These are phyloP conservation scores for Davidsoniella eucalypti DNA, from an alignment of 2,329 filamentous ascomycete species.

Conservation along the genomic window DNA sequence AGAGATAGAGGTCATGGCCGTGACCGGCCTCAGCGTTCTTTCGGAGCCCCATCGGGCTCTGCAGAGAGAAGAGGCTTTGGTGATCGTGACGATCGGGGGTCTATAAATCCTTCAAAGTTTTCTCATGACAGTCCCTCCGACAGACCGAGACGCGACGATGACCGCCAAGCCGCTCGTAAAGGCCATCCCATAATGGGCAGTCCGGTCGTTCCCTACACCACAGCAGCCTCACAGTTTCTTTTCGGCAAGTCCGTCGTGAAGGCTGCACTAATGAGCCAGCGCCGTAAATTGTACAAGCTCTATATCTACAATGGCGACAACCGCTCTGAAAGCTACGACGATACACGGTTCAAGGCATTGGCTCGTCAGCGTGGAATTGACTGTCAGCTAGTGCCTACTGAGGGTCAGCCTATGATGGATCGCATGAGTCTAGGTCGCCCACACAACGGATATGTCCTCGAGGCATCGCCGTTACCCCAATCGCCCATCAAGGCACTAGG, in stretches of 20 bases:
- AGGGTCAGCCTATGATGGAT: constrained; percentile 55
- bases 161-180: neutral
- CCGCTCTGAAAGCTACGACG: constrained; percentile 31
- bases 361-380: constrained; percentile 34
- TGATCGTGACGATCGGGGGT: neutral
- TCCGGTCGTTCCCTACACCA: constrained; percentile 38
- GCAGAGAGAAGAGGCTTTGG: neutral
- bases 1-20: neutral
- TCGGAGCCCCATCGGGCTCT: neutral
- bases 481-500: constrained; percentile 47
- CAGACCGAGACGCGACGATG: neutral
- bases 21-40: neutral
- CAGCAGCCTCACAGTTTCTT: constrained; percentile 77
- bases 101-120: too few relatives aligned
- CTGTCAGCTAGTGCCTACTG: constrained; percentile 40
- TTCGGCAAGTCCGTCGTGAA: constrained; percentile 72
- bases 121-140: neutral
- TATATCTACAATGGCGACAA: constrained; percentile 54
- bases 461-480: constrained; percentile 68
- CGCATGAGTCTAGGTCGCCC: constrained; percentile 70
- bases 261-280: constrained; percentile 50
- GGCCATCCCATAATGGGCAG: constrained; percentile 6
- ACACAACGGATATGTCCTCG: constrained; percentile 80
- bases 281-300: constrained; percentile 66
- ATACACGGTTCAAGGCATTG: constrained; percentile 27